These are phyloP conservation scores for Cunninghamia lanceolata DNA, from an alignment of 75 land plant species.

Conservation along the genomic window DNA sequence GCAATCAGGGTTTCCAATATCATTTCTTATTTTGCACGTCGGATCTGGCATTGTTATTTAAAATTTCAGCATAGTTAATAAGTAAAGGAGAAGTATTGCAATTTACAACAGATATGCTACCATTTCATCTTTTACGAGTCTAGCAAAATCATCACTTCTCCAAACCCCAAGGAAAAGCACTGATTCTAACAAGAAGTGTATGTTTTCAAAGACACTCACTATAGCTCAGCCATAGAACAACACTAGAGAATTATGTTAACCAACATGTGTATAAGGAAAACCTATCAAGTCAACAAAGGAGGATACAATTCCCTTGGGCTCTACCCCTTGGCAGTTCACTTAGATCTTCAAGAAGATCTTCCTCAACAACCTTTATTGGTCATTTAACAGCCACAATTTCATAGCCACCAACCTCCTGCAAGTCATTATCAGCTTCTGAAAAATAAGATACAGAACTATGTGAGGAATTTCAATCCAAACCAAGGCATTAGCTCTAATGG, in stretches of 20 bases:
- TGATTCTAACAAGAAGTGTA: not conserved
- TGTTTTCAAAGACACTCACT: not conserved
- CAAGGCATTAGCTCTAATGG: not conserved
- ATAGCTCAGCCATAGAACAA: not conserved
- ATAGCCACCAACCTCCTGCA: slow-evolving; percentile 88
- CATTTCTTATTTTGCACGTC: too few relatives aligned
- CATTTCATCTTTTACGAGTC: not conserved
- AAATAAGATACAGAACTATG: not conserved
- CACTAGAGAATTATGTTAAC: not conserved
- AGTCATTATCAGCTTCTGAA: slow-evolving; percentile 83
- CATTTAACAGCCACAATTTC: slow-evolving; percentile 59
- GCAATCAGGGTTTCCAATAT: too few relatives aligned
- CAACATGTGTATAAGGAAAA: not conserved
- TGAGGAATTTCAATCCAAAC: not conserved
- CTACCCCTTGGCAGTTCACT: slow-evolving; percentile 59
- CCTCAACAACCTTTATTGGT: slow-evolving; percentile 68
- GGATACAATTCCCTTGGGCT: slow-evolving; percentile 89
- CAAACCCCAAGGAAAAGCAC: not conserved
- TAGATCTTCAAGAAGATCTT: slow-evolving; percentile 45
- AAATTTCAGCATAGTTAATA: not conserved
- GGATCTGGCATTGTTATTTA: too few relatives aligned
- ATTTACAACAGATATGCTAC: not conserved
- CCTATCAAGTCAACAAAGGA: not conserved
- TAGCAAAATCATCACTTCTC: not conserved
- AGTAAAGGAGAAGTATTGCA: not conserved